Percentiles rank a stretch among this genome's conserved stretches.
phyloP scores from a whole-genome alignment of 2,329 filamentous ascomycete species.

The Fonsecaea erecta region DNA sequence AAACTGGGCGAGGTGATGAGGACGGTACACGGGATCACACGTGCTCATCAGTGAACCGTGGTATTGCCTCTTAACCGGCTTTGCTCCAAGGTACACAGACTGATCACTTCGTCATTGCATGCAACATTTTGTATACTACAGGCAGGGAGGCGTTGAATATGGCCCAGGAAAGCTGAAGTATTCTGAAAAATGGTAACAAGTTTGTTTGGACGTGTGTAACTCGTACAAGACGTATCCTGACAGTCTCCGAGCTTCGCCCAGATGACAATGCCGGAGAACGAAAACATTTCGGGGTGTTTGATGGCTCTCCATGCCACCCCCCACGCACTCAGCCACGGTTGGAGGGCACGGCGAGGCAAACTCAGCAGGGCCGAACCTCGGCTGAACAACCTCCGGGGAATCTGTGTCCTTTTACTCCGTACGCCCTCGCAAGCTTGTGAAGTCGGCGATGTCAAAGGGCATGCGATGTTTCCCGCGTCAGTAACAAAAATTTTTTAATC shows the following conservation, averaged over 20 bases:
- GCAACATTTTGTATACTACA: neutral
- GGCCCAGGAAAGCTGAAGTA: neutral
- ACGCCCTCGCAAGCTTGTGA: slow-evolving; percentile 1
- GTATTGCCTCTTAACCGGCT: neutral
- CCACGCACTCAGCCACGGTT: slow-evolving; percentile 7
- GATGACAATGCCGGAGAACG: neutral
- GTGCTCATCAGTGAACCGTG: slow-evolving; percentile 11
- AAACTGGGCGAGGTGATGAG: slow-evolving; percentile 37
- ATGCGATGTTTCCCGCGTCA: slow-evolving; percentile 2
- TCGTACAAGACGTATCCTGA: neutral
- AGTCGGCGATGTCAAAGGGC: slow-evolving; percentile 11
- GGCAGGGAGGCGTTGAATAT: neutral
- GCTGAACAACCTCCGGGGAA: neutral
- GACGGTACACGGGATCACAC: slow-evolving; percentile 32
- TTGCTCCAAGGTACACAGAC: neutral
- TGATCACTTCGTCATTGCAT: neutral
- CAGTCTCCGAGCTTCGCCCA: slow-evolving; percentile 9
- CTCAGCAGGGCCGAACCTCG: slow-evolving; percentile 9
- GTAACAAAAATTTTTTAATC: neutral
- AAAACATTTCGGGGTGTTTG: slow-evolving; percentile 18
- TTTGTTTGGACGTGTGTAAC: neutral
- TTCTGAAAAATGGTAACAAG: neutral
- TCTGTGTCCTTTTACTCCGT: neutral
- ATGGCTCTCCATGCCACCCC: neutral
- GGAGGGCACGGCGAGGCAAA: neutral